Evolutionary conservation across 371 early-diverging fungal species (phyloP).

Genomic region (Mucor piriformis): DNA sequence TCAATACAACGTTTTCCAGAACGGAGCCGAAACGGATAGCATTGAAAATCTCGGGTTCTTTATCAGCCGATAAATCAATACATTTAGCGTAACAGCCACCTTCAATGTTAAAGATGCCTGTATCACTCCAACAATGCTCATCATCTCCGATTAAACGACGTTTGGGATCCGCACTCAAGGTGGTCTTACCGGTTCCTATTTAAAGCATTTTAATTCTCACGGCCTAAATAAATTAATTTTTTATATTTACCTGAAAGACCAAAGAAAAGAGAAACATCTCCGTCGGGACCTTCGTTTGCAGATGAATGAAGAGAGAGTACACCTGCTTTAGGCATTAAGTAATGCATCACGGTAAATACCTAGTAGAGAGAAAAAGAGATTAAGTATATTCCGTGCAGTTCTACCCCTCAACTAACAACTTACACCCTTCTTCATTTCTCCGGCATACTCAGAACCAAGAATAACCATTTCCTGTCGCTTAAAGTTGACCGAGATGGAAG

Average conservation of each 20-base stretch:
- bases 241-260: conserved; percentile 77
- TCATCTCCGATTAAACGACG: conserved; percentile 97
- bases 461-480: conserved; percentile 83
- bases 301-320: conserved; percentile 96
- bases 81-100: conserved; percentile 99
- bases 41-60: conserved; percentile 97
- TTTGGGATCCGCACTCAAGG: conserved; percentile 93
- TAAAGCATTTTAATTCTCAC: not conserved
- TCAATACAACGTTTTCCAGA: conserved; percentile 93
- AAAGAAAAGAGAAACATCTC: conserved; percentile 97
- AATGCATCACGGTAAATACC: conserved; percentile 97
- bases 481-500: conserved; percentile 91
- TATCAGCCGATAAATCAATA: conserved; percentile 91
- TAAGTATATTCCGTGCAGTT: too few species aligned
- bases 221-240: not conserved
- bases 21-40: conserved; percentile 96
- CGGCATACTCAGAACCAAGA: conserved; percentile 96
- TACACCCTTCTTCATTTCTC: conserved; percentile 99
- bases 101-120: conserved; percentile 97
- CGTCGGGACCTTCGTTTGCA: conserved; percentile 90
- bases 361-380: conserved; percentile 6
- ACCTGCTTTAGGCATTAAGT: conserved; percentile 96
- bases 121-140: conserved; percentile 97
- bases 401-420: too few species aligned
- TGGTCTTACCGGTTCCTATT: conserved; percentile 93